phyloP scores from a whole-genome alignment of 78 protist species.

The Creolimax fragrantissima region DNA sequence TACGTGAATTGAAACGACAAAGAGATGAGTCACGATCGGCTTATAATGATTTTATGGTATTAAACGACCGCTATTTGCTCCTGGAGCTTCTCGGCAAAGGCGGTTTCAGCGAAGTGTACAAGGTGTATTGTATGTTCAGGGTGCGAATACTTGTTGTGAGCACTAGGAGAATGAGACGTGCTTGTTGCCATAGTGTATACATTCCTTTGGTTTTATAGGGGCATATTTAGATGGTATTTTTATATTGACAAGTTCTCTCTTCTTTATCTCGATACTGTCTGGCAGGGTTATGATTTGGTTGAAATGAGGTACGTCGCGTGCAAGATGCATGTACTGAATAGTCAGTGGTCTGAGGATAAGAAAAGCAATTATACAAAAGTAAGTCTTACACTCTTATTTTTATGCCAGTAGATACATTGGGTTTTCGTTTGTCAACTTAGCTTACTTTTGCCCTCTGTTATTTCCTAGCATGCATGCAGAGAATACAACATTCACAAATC shows the following conservation, averaged over 20 bases:
- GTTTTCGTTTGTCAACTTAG: neutral
- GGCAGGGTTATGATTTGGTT: constrained; percentile 60
- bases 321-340: constrained; percentile 76
- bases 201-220: no score
- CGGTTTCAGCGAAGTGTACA: constrained; percentile 80
- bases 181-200: no score
- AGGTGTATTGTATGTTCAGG: no score
- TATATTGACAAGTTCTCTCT: no score
- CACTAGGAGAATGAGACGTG: no score
- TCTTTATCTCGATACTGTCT: no score
- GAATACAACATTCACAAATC: constrained; percentile 66
- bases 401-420: neutral
- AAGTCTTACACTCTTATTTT: neutral
- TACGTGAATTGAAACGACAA: constrained; percentile 20
- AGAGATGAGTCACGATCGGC: constrained; percentile 17
- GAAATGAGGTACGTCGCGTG: constrained; percentile 63
- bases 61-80: constrained; percentile 53
- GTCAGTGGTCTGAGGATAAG: constrained; percentile 51
- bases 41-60: neutral
- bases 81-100: constrained; percentile 72
- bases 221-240: no score
- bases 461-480: constrained; percentile 61
- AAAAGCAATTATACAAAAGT: constrained; percentile 35
- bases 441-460: neutral
- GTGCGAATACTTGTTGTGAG: no score